Evolutionary conservation across 768 basidiomycete genomes (phyloP), one percentile per base, ranked within the genome.

Genomic region (Mycena albidolilacea): DNA sequence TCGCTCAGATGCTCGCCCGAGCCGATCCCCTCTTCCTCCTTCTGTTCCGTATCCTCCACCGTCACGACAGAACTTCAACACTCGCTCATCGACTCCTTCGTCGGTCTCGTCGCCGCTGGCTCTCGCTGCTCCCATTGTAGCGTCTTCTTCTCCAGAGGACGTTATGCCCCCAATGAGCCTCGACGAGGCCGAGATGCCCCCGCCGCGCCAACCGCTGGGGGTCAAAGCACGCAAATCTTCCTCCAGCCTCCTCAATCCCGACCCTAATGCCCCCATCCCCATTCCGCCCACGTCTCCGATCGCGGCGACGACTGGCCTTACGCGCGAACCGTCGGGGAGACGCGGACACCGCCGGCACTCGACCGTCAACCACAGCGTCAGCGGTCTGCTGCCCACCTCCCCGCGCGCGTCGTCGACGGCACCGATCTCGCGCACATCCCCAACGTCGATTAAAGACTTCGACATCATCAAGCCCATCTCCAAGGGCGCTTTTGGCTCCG

Each of bases 401-500:
- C 98, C 98, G 41, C 90, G 97, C 35, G 90, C 97, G 70, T 87
- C 94, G 9, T 91, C 96, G 6, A 87, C 89, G 8, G 92, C 91
- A 1, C 95, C 96, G 0, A 82, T 94, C 48, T 88, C 95, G 41
- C 90, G 96, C 35, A 90, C 94, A 19, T 92, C 91, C 12, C 91
- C 95, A 1, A 93, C 97, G 5, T 97, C 97, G 7, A 98, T 99
- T 84, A 98, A 97, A 82, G 98, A 99, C 81, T 99, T 99, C 78
- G 97, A 99, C 79, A 92, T 99, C 79, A 97, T 99, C 87, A 99
- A 99, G 82, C 98, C 98, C 4, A 99, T 99, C 81, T 96, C 95
- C 81, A 98, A 98, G 80, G 98, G 98, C 65, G 98, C 98, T 2
- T 99, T 99, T 80, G 98, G 98, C 17, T 97, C 97, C 10, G 98